These are phyloP conservation scores for Epichloe sylvatica DNA, from an alignment of 2,329 filamentous ascomycete species.

Conservation along the genomic window DNA sequence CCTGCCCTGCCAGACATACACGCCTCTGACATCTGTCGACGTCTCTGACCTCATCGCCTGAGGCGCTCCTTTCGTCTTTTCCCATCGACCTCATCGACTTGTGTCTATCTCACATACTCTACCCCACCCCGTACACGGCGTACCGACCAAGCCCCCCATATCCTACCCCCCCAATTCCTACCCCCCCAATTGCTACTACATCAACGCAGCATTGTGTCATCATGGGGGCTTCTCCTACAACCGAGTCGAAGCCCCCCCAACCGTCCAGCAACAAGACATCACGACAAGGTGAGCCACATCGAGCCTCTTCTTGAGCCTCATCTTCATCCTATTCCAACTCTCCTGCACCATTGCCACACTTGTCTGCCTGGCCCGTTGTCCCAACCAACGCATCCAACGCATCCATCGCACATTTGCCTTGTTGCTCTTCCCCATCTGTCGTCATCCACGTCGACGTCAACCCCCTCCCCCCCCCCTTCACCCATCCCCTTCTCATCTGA, in stretches of 20 bases:
- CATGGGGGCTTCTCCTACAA: constrained; percentile 33
- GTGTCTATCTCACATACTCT: constrained; percentile 14
- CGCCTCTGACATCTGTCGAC: constrained; percentile 9
- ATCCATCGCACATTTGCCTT: constrained; percentile 2
- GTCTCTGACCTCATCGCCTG: constrained; percentile 27
- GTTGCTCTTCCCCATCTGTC: constrained; percentile 1
- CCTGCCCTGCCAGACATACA: constrained; percentile 1
- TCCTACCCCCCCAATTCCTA: constrained; percentile 7
- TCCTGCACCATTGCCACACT: not conserved
- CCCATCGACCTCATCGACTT: constrained; percentile 7
- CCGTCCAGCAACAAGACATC: constrained; percentile 28
- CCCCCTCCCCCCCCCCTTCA: not conserved
- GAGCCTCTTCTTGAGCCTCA: constrained; percentile 7
- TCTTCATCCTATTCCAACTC: not conserved
- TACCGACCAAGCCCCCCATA: constrained; percentile 15
- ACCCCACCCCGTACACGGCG: constrained; percentile 11
- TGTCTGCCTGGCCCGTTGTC: not conserved
- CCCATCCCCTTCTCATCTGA: not conserved
- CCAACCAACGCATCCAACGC: not conserved
- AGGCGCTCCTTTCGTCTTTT: constrained; percentile 13
- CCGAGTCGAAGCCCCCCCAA: constrained; percentile 35
- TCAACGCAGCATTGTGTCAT: constrained; percentile 32
- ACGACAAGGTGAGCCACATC: constrained; percentile 28
- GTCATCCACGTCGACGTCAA: not conserved
- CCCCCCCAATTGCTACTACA: constrained; percentile 12